phyloP scores from a whole-genome alignment of 495 filamentous ascomycete genomes.

The Stereocaulon alpinum region DNA sequence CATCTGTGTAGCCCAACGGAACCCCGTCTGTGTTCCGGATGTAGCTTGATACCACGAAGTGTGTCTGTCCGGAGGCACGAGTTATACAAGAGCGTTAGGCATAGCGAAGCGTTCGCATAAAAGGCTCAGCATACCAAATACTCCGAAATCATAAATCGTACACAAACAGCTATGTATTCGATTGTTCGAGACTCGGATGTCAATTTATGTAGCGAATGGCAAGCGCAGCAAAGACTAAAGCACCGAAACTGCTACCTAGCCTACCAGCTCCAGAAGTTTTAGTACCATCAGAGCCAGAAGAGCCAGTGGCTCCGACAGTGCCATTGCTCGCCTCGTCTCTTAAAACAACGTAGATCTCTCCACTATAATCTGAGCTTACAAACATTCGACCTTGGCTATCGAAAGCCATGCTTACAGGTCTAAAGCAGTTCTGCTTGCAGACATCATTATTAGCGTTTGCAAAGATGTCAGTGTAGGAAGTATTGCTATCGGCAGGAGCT shows the following conservation, averaged over 20 bases:
- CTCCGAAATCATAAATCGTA: not conserved
- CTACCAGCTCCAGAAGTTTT: conserved; percentile 4
- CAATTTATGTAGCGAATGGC: not conserved
- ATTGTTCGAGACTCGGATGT: not conserved
- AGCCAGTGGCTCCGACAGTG: not conserved
- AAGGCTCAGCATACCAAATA: too few relatives aligned
- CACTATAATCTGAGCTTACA: conserved; percentile 46
- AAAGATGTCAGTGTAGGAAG: conserved; percentile 39
- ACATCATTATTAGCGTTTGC: conserved; percentile 33
- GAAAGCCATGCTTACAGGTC: conserved; percentile 45
- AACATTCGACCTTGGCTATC: conserved; percentile 40
- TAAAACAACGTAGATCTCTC: conserved; percentile 46
- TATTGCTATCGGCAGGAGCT: conserved; percentile 30
- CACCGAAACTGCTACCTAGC: conserved; percentile 1
- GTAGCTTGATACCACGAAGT: too few relatives aligned
- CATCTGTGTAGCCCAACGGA: too few relatives aligned
- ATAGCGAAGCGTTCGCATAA: too few relatives aligned
- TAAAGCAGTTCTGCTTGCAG: conserved; percentile 42
- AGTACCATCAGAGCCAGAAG: conserved; percentile 2
- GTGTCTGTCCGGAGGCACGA: too few relatives aligned
- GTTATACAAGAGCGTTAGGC: too few relatives aligned
- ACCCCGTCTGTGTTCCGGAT: too few relatives aligned
- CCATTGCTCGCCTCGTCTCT: conserved; percentile 17
- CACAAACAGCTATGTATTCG: not conserved
- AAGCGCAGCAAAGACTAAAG: conserved; percentile 1